These are phyloP conservation scores for Endocarpon pusillum DNA, from an alignment of 495 filamentous ascomycete species.

Conservation along the genomic window DNA sequence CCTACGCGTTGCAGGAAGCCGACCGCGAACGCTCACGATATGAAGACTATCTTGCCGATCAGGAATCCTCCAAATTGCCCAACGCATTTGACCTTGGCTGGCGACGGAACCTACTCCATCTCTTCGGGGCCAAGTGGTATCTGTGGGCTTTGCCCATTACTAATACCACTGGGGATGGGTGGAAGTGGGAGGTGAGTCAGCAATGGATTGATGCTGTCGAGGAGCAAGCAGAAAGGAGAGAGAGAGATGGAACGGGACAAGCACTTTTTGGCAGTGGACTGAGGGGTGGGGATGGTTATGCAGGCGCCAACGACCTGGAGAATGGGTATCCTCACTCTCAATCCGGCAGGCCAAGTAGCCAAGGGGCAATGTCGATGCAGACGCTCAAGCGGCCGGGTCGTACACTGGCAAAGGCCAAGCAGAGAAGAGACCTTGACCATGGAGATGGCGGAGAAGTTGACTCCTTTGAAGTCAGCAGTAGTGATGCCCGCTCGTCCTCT, in stretches of 20 bases:
- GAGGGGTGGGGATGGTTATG: no score
- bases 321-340: no score
- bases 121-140: constrained; percentile 56
- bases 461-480: not conserved
- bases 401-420: not conserved
- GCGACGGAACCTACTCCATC: constrained; percentile 56
- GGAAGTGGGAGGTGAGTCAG: constrained; percentile 74
- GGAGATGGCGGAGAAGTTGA: not conserved
- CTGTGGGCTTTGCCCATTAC: constrained; percentile 69
- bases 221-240: constrained; percentile 32
- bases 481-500: no score
- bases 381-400: no score
- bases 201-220: constrained; percentile 27
- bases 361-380: no score
- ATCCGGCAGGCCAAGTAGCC: no score
- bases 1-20: constrained; percentile 58
- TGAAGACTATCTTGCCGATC: constrained; percentile 73
- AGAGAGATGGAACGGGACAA: constrained; percentile 24
- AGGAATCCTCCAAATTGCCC: constrained; percentile 69
- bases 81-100: constrained; percentile 85
- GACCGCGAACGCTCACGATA: constrained; percentile 59
- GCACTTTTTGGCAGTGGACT: no score
- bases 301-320: no score
- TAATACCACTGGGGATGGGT: constrained; percentile 82
- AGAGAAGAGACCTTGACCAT: constrained; percentile 1